Percentiles rank a stretch among this genome's conserved stretches.
Conservation (phyloP, 2,329 filamentous ascomycete species). For the Diaporthe aspalathi region DNA sequence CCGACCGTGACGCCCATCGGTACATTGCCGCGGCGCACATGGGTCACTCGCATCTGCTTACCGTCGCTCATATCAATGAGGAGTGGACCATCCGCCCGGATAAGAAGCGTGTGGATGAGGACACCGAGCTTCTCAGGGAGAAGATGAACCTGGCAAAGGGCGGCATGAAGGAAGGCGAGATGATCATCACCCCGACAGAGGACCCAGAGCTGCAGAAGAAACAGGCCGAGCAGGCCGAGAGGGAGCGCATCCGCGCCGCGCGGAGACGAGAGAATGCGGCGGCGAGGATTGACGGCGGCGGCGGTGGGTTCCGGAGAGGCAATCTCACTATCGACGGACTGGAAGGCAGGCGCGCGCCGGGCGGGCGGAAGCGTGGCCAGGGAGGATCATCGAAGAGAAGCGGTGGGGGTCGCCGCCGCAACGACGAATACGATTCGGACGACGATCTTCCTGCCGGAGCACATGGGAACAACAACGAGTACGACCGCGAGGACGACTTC, state of each 20-base stretch:
- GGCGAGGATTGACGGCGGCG: conserved; percentile 70
- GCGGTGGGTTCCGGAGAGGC: conserved; percentile 60
- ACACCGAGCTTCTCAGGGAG: conserved; percentile 73
- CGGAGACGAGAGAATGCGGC: conserved; percentile 76
- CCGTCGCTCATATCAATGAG: conserved; percentile 81
- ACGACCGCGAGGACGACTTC: conserved; percentile 84
- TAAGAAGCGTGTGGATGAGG: conserved; percentile 52
- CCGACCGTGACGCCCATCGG: conserved; percentile 78
- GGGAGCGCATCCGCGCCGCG: conserved; percentile 75
- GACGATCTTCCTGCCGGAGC: conserved; percentile 74
- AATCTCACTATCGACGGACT: conserved; percentile 74
- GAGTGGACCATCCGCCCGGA: conserved; percentile 77
- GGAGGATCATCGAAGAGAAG: conserved; percentile 49
- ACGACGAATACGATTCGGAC: conserved; percentile 80
- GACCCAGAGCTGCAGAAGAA: conserved; percentile 82
- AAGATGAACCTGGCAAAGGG: conserved; percentile 73
- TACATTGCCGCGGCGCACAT: conserved; percentile 80
- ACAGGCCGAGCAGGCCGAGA: conserved; percentile 79
- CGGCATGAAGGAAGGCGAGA: conserved; percentile 57
- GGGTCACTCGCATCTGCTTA: conserved; percentile 74
- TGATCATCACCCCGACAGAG: conserved; percentile 76
- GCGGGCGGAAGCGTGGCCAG: conserved; percentile 65
- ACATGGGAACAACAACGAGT: conserved; percentile 74
- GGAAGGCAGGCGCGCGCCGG: conserved; percentile 67
- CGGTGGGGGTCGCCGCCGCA: conserved; percentile 58